A percentile compares a stretch with the other conserved stretches of the same genome.
phyloP scores from a whole-genome alignment of 371 early-diverging fungal genomes.

The Smittium culicis region DNA sequence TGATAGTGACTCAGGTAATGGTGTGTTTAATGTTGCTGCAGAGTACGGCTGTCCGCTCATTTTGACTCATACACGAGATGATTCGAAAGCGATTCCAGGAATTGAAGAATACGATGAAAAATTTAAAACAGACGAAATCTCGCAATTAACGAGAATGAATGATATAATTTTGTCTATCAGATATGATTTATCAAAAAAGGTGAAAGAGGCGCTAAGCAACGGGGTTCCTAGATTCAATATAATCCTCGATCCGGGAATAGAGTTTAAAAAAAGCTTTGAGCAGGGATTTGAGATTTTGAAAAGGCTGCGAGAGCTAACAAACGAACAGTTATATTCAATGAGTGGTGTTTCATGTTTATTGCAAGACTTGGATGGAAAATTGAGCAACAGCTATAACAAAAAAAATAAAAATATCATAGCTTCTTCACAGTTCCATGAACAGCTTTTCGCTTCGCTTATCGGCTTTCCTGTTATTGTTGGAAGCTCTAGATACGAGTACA shows the following conservation, averaged over 20 bases:
- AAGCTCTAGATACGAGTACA: slow-evolving; percentile 72
- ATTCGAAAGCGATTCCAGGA: slow-evolving; percentile 71
- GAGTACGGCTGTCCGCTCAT: slow-evolving; percentile 66
- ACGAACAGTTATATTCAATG: slow-evolving; percentile 18
- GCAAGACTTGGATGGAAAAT: neutral
- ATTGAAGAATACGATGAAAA: slow-evolving; percentile 51
- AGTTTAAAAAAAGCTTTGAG: slow-evolving; percentile 81
- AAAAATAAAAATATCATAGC: neutral
- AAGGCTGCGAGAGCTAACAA: slow-evolving; percentile 45
- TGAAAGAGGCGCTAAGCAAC: slow-evolving; percentile 49
- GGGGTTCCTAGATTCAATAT: slow-evolving; percentile 93
- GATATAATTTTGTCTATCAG: slow-evolving; percentile 59
- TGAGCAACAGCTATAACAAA: neutral
- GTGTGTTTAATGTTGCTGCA: slow-evolving; percentile 67
- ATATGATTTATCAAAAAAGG: slow-evolving; percentile 44
- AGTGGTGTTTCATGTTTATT: neutral
- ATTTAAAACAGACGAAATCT: neutral
- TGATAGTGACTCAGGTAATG: slow-evolving; percentile 68
- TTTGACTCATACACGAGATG: slow-evolving; percentile 96
- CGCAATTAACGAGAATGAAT: neutral
- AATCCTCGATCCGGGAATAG: slow-evolving; percentile 90
- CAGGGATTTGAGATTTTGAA: slow-evolving; percentile 82
- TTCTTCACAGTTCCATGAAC: slow-evolving; percentile 10
- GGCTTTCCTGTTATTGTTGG: slow-evolving; percentile 79
- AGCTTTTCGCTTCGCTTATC: slow-evolving; percentile 36